A percentile compares a stretch with the other conserved stretches of the same genome.
Conservation (phyloP, 768 basidiomycete species). For the Boletus reticuloceps region DNA sequence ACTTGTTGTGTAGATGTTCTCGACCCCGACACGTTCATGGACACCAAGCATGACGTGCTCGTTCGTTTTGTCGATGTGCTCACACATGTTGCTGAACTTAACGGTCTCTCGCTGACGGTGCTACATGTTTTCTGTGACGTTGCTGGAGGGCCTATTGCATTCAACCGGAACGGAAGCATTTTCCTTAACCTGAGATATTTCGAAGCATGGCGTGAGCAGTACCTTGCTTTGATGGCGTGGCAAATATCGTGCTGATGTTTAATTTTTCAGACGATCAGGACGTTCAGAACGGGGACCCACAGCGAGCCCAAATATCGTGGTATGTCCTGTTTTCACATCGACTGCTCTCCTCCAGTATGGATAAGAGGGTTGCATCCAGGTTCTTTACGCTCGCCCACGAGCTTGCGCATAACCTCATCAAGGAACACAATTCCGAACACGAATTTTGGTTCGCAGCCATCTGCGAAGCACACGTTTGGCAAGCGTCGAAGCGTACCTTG, state of each 20-base stretch:
- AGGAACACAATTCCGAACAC: background rate
- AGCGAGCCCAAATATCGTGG: background rate
- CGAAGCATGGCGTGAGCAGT: constrained; percentile 73
- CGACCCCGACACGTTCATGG: constrained; percentile 42
- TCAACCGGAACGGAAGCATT: constrained; percentile 84
- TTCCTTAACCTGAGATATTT: constrained; percentile 85
- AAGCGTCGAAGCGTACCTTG: too few species aligned
- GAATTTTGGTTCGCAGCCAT: constrained; percentile 1
- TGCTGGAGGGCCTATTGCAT: constrained; percentile 78
- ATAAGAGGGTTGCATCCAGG: background rate
- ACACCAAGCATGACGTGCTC: constrained; percentile 47
- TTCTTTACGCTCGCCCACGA: background rate
- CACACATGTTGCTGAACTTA: constrained; percentile 62
- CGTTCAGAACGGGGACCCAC: background rate
- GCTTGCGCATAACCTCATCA: background rate
- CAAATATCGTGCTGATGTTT: too few species aligned
- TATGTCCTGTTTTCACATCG: background rate
- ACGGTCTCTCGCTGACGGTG: constrained; percentile 64
- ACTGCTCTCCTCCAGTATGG: too few species aligned
- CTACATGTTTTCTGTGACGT: constrained; percentile 84
- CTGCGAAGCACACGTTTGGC: background rate
- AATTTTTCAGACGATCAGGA: background rate
- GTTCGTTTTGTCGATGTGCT: constrained; percentile 71
- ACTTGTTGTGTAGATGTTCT: background rate
- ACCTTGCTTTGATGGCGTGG: background rate